These are phyloP conservation scores for Huiozyma sinensis DNA, from an alignment of 805 yeast genomes.

Conservation along the genomic window DNA sequence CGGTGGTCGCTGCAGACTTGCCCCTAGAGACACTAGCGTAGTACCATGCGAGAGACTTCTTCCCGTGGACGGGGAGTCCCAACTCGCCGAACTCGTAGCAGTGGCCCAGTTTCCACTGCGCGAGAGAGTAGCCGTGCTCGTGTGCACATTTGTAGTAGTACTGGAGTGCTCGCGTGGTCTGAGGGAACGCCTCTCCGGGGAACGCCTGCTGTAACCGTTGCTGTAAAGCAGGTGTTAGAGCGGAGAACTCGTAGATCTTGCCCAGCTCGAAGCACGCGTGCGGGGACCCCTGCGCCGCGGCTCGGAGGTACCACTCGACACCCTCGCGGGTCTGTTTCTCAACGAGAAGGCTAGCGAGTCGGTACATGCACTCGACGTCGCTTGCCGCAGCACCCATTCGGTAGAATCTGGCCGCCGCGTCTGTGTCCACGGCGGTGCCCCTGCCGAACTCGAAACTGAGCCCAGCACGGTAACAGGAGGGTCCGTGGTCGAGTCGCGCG, in stretches of 20 bases:
- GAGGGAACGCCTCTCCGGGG: slow-evolving; percentile 8
- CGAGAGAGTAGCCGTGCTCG: slow-evolving; percentile 46
- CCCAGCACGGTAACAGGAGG: slow-evolving; percentile 58
- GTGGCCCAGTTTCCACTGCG: slow-evolving; percentile 62
- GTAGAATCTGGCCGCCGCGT: slow-evolving; percentile 44
- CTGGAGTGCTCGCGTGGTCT: slow-evolving; percentile 36
- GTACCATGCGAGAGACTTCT: slow-evolving; percentile 64
- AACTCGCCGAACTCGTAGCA: slow-evolving; percentile 62
- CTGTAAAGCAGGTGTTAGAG: slow-evolving; percentile 19
- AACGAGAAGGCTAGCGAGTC: slow-evolving; percentile 40
- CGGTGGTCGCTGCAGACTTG: slow-evolving; percentile 31
- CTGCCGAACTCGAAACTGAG: slow-evolving; percentile 47
- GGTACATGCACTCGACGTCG: slow-evolving; percentile 55
- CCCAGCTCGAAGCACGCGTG: slow-evolving; percentile 53
- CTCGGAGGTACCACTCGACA: slow-evolving; percentile 41
- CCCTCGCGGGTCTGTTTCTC: slow-evolving; percentile 22
- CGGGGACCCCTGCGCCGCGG: slow-evolving; percentile 33
- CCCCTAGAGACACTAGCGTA: slow-evolving; percentile 42
- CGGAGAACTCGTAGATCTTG: slow-evolving; percentile 40
- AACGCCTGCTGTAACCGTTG: slow-evolving; percentile 2
- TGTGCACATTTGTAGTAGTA: slow-evolving; percentile 51
- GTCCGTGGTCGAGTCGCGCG: slow-evolving; percentile 45
- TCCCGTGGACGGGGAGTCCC: slow-evolving; percentile 41
- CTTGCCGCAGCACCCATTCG: slow-evolving; percentile 52
- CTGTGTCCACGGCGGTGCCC: slow-evolving; percentile 31